Evolutionary conservation across 179 eudicot species (phyloP), one percentile per base, ranked within the genome.

Genomic region (Dionaea muscipula): DNA sequence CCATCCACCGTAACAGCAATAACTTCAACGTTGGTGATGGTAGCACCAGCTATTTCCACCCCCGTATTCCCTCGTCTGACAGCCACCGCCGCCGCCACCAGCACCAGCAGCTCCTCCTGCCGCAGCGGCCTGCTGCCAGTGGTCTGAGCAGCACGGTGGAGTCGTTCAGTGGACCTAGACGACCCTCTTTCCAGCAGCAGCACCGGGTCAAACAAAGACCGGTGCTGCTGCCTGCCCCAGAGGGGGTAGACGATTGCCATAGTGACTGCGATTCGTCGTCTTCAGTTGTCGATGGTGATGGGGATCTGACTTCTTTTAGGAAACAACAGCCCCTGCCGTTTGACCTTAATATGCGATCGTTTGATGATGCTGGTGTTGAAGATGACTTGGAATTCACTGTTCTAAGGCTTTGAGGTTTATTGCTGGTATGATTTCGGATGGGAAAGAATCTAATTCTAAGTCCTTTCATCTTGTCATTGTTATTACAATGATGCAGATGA

Each of bases 141-240:
- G 62, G 62, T 5, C 24, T 59, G 33, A 59, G 62, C 44, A 59
- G 62, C 31, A 59, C 62, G 21, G 62, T 59, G 45, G 62, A 59
- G 53, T 59, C 62, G 1, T 59, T 59, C 24, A 59, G 62, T 24
- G 53, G 62, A 14, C 62, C 62, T 7, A 59, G 46, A 6, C 62
- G 19, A 1, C 53, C 7, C 14, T 21, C 54, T 12, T 17, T 40
- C 21, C 53, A 23, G 45, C 49, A 41, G 49, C 35, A 45, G 18
- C 46, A 41, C 19, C 22, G n/a, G n/a, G 44, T 39, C 17, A 16
- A 14, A 15, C 44, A 4, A 1, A 26, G 28, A 25, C 28, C 21
- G 45, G 54, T 31, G 21, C 18, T 38, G 7, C 49, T 20, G 41
- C 39, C 23, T 31, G 35, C 5, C 5, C 5, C 35, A 28, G 35